Conservation (phyloP, 2,329 filamentous ascomycete genomes). For the Paracamarosporium sp. region DNA sequence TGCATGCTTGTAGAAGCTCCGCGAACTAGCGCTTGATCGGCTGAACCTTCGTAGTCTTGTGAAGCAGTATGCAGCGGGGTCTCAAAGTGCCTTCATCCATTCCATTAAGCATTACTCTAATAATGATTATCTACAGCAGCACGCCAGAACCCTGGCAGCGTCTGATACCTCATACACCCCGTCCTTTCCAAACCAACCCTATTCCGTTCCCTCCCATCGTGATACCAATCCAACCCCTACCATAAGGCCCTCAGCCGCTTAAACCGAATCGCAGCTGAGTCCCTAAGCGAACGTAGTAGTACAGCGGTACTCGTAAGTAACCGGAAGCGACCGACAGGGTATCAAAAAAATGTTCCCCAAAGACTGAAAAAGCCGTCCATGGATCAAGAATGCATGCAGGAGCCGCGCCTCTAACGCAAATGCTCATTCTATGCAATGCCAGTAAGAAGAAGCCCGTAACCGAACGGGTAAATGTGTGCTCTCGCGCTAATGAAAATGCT, state of each 20-base stretch:
- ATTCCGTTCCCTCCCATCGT: neutral
- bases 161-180: neutral
- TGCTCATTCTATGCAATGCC: slow-evolving; percentile 29
- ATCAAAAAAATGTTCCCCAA: slow-evolving; percentile 27
- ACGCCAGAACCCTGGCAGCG: neutral
- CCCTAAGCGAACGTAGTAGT: slow-evolving; percentile 40
- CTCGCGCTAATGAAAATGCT: slow-evolving; percentile 43
- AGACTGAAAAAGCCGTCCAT: neutral
- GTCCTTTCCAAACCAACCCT: neutral
- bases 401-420: slow-evolving; percentile 21
- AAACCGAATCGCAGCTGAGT: slow-evolving; percentile 24
- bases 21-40: too few relatives aligned
- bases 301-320: slow-evolving; percentile 19
- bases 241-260: slow-evolving; percentile 22
- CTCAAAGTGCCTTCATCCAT: slow-evolving; percentile 15
- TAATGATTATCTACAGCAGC: slow-evolving; percentile 28
- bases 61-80: neutral
- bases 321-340: slow-evolving; percentile 41
- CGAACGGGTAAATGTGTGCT: slow-evolving; percentile 18
- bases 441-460: slow-evolving; percentile 19
- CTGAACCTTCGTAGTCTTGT: too few relatives aligned
- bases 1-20: too few relatives aligned
- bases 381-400: slow-evolving; percentile 17
- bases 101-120: slow-evolving; percentile 46
- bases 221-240: neutral